Evolutionary conservation across 148 eudicot species (phyloP).

Genomic region (Simmondsia chinensis): DNA sequence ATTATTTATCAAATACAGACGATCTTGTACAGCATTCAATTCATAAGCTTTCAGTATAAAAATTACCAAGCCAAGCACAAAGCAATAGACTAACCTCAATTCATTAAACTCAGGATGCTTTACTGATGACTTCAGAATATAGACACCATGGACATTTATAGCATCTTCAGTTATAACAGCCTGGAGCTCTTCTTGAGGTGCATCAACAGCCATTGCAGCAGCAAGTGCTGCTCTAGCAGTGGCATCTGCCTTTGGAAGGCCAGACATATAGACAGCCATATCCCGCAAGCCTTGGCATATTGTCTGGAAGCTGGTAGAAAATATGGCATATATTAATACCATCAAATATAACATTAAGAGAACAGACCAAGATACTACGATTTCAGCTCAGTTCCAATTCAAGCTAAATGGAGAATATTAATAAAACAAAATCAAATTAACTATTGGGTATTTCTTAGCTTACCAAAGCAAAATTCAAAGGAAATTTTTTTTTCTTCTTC

Average conservation of each 20-base stretch:
- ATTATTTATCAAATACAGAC: too few relatives aligned
- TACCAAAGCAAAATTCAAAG: too few relatives aligned
- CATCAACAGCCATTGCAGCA: conserved; percentile 50
- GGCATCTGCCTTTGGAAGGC: conserved; percentile 31
- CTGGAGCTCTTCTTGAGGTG: conserved; percentile 58
- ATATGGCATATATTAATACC: neutral
- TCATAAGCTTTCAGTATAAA: too few relatives aligned
- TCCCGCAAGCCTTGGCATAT: conserved; percentile 63
- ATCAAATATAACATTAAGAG: neutral
- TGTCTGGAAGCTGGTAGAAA: conserved; percentile 47
- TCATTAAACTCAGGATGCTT: conserved; percentile 53
- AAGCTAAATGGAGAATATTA: too few relatives aligned
- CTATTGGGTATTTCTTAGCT: too few relatives aligned
- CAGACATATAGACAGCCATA: conserved; percentile 40
- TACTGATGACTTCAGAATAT: conserved; percentile 51
- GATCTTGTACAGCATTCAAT: too few relatives aligned
- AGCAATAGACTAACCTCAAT: conserved; percentile 44
- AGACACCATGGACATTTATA: conserved; percentile 53
- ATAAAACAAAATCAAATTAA: too few relatives aligned
- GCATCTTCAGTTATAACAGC: conserved; percentile 52
- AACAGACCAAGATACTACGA: neutral
- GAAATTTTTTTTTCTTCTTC: too few relatives aligned
- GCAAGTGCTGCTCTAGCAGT: conserved; percentile 37
- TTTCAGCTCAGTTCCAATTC: too few relatives aligned
- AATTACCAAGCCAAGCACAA: too few relatives aligned